These are phyloP conservation scores for Coleophoma crateriformis DNA, from an alignment of 2,329 filamentous ascomycete genomes.

Conservation along the genomic window DNA sequence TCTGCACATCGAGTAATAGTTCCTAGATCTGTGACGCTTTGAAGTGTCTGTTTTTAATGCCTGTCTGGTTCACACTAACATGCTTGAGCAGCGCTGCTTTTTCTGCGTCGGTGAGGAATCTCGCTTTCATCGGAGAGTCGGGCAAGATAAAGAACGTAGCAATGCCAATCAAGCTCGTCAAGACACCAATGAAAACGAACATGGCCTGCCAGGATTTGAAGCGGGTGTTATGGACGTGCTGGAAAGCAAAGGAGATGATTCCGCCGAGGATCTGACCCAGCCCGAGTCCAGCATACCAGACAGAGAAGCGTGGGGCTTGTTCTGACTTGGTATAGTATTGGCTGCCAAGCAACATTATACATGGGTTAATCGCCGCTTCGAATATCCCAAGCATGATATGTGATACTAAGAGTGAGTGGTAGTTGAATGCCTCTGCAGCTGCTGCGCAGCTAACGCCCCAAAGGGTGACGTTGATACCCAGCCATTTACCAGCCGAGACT, in stretches of 20 bases:
- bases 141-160: slow-evolving; percentile 38
- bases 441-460: slow-evolving; percentile 54
- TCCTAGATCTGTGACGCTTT: slow-evolving; percentile 42
- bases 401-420: slow-evolving; percentile 45
- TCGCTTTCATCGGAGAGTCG: slow-evolving; percentile 40
- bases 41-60: slow-evolving; percentile 44
- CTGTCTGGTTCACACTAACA: slow-evolving; percentile 49
- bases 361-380: slow-evolving; percentile 54
- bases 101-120: slow-evolving; percentile 31
- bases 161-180: slow-evolving; percentile 37
- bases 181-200: slow-evolving; percentile 42
- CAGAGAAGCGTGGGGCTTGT: slow-evolving; percentile 51
- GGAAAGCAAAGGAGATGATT: slow-evolving; percentile 46
- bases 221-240: slow-evolving; percentile 34
- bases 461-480: slow-evolving; percentile 50
- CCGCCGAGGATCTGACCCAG: slow-evolving; percentile 45
- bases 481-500: slow-evolving; percentile 54
- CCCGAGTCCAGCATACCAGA: slow-evolving; percentile 56
- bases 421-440: slow-evolving; percentile 47
- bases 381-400: slow-evolving; percentile 56
- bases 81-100: slow-evolving; percentile 42
- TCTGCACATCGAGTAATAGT: slow-evolving; percentile 42
- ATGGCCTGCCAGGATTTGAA: slow-evolving; percentile 42
- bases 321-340: slow-evolving; percentile 54
- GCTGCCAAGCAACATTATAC: slow-evolving; percentile 54